Percentiles rank a stretch among this genome's conserved stretches.
Conservation (phyloP, 139 green algal genomes). For the Volvox reticuliferus region DNA sequence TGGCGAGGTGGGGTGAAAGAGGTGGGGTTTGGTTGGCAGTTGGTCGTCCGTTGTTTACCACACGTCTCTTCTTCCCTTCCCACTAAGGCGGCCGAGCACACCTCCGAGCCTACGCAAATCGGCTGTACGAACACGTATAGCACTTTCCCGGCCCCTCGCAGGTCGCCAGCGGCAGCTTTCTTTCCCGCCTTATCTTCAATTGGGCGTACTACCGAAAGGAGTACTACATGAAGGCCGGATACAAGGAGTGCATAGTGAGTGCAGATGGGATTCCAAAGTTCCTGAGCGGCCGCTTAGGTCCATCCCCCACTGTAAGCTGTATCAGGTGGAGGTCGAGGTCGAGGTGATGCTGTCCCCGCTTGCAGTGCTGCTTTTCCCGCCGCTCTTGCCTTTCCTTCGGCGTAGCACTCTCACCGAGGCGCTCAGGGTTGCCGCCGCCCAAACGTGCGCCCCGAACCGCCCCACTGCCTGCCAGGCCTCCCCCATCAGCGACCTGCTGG, state of each 20-base stretch:
- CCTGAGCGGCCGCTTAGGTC: too few relatives aligned
- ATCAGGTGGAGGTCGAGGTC: too few relatives aligned
- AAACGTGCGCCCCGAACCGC: background rate
- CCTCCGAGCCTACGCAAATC: too few relatives aligned
- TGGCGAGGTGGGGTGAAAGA: background rate
- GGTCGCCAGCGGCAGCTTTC: constrained; percentile 29
- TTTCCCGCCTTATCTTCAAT: constrained; percentile 62
- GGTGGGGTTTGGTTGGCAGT: background rate
- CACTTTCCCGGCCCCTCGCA: background rate
- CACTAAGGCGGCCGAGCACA: background rate
- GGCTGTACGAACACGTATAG: background rate
- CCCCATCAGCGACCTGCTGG: constrained; percentile 78
- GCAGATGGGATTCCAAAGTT: too few relatives aligned
- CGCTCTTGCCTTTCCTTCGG: background rate
- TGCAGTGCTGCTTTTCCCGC: background rate
- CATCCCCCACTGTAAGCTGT: too few relatives aligned
- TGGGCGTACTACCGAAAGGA: constrained; percentile 59
- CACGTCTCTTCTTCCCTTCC: background rate
- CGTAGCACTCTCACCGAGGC: background rate
- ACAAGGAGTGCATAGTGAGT: constrained; percentile 50
- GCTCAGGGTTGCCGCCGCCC: background rate
- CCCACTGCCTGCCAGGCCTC: constrained; percentile 68
- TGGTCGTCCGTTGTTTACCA: background rate
- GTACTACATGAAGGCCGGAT: constrained; percentile 64
- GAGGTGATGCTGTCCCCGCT: too few relatives aligned